phyloP scores from a whole-genome alignment of 164 flowering plant genomes.

The Saururus chinensis region DNA sequence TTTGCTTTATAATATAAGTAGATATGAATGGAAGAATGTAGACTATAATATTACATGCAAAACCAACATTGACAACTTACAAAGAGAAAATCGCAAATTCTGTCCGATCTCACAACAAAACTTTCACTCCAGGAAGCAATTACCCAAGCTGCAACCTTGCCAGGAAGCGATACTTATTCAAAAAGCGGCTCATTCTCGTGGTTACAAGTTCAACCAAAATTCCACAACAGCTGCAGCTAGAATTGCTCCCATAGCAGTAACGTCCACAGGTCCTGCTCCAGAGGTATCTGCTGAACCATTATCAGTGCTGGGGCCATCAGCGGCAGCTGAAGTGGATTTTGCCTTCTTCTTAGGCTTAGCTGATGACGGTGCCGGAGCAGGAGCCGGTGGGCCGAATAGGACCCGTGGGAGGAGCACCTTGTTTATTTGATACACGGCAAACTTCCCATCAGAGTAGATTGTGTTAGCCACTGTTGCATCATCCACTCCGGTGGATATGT shows the following conservation, averaged over 20 bases:
- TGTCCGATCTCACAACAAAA: neutral
- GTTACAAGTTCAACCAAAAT: neutral
- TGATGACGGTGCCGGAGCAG: conserved; percentile 51
- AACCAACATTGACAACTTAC: neutral
- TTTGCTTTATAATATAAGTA: too few species aligned
- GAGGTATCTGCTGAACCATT: neutral
- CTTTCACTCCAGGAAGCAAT: neutral
- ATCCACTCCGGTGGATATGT: conserved; percentile 52
- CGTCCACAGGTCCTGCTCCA: neutral
- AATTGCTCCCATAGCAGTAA: neutral
- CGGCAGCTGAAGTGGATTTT: neutral
- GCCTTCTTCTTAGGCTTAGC: conserved; percentile 30
- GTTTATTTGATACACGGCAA: conserved; percentile 74
- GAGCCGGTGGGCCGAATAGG: conserved; percentile 38
- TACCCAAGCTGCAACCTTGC: neutral
- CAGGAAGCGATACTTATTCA: neutral
- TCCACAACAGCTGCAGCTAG: neutral
- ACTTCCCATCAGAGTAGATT: conserved; percentile 42
- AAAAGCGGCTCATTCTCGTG: neutral
- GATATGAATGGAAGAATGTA: neutral
- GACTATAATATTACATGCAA: neutral
- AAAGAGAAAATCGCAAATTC: neutral
- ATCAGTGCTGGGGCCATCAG: neutral
- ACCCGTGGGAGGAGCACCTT: conserved; percentile 61
- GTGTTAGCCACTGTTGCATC: conserved; percentile 43